Conservation (phyloP, 2,329 filamentous ascomycete species). For the Calonectria honghensis region DNA sequence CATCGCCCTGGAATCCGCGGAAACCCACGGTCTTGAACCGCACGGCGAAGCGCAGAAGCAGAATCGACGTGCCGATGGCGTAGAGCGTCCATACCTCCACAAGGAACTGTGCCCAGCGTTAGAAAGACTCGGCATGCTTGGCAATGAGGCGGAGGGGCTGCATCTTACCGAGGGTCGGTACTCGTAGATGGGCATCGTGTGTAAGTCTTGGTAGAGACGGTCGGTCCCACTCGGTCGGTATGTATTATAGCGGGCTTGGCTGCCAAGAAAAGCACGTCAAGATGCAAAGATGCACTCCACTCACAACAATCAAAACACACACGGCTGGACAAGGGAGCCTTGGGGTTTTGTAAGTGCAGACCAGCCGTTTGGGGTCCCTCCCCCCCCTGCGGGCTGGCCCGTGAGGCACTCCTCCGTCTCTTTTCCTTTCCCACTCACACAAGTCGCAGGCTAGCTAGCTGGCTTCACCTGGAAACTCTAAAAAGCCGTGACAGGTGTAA, state of each 20-base stretch:
- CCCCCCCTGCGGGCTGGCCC: constrained; percentile 14
- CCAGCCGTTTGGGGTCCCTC: background rate
- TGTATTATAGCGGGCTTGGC: background rate
- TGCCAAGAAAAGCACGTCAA: constrained; percentile 3
- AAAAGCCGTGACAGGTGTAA: constrained; percentile 5
- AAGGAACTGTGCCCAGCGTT: constrained; percentile 50
- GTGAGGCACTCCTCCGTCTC: constrained; percentile 10
- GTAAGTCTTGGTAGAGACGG: no score
- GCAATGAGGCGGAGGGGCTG: background rate
- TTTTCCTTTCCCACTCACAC: background rate
- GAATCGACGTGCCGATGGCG: constrained; percentile 56
- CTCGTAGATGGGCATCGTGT: constrained; percentile 36
- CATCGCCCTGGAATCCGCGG: constrained; percentile 61
- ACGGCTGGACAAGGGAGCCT: constrained; percentile 9
- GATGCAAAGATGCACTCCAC: constrained; percentile 10
- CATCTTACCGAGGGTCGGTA: constrained; percentile 36
- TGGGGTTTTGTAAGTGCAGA: constrained; percentile 19
- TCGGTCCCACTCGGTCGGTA: background rate
- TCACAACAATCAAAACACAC: background rate
- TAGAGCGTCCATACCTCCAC: constrained; percentile 58
- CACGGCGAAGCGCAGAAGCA: constrained; percentile 59
- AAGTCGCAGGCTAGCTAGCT: background rate
- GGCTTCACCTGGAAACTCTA: constrained; percentile 17
- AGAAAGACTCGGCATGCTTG: background rate
- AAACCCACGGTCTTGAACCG: constrained; percentile 62